Conservation (phyloP, 1,284 basidiomycete genomes). For the Psilocybe mexicana region DNA sequence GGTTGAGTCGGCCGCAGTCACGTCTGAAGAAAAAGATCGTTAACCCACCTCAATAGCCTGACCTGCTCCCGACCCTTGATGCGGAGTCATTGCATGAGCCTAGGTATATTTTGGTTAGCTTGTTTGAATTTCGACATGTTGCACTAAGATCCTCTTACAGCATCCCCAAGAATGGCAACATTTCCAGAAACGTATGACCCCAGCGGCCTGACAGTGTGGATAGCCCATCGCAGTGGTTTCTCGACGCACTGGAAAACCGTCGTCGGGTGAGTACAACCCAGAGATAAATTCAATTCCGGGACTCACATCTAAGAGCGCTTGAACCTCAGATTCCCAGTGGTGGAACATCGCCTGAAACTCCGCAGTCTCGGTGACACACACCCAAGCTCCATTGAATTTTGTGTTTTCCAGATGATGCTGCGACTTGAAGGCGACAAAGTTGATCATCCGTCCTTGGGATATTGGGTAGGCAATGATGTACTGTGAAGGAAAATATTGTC, state of each 20-base stretch:
- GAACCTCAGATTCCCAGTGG: constrained; percentile 51
- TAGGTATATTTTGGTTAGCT: constrained; percentile 22
- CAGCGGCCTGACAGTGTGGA: constrained; percentile 41
- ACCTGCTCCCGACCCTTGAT: constrained; percentile 54
- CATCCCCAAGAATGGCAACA: constrained; percentile 45
- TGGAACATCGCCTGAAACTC: constrained; percentile 39
- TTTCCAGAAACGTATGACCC: constrained; percentile 38
- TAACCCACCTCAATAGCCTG: constrained; percentile 51
- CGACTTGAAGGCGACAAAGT: constrained; percentile 48
- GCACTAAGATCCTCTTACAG: constrained; percentile 32
- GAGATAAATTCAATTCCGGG: not conserved
- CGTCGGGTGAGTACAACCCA: not conserved
- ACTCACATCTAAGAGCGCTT: constrained; percentile 44
- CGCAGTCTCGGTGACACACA: constrained; percentile 33
- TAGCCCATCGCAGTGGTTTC: constrained; percentile 42
- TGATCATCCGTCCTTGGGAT: constrained; percentile 43
- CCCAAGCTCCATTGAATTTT: constrained; percentile 45
- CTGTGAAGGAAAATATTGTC: constrained; percentile 26
- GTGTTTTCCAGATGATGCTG: constrained; percentile 41
- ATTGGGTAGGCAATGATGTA: constrained; percentile 52
- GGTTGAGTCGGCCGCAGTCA: not conserved
- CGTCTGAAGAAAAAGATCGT: not conserved
- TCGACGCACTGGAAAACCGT: constrained; percentile 38
- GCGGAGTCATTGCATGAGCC: constrained; percentile 54
- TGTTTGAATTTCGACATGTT: not conserved